Evolutionary conservation across 2,329 filamentous ascomycete genomes (phyloP), one percentile per base, ranked within the genome.

Genomic region (Cladosporium sp.): DNA sequence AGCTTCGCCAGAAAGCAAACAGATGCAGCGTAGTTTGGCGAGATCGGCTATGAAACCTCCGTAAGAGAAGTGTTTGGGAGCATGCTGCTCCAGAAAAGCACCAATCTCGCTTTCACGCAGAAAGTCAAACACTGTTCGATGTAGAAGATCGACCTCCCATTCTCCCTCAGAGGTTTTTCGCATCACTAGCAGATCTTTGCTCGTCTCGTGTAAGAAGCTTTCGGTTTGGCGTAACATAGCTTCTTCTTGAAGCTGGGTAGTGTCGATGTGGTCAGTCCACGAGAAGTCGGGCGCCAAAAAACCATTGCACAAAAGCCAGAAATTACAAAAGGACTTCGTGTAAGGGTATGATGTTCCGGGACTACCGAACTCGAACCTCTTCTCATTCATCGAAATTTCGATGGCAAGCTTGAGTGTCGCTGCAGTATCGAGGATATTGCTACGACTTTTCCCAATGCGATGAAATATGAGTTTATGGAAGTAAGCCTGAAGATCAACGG

Each of bases 41-140:
- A 43, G 30, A 13, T 36, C 18, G 18, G 18, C 7, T 1, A 35
- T 3, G 7, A 43, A 43, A 11, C 35, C 19, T 13, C 3, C 19
- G 4, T 18, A 3, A 3, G 18, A n/a, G n/a, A 43, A 43, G n/a
- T 43, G 41, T 11, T 8, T 7, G 2, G 41, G 41, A 6, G 19
- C 12, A 3, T 25, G 8, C 9, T 36, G 12, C 11, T 35, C 30
- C 30, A 43, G 12, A 2, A 2, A 1, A 25, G 4, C 27, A 4
- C 4, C 5, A 7, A 20, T 8, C 9, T 29, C 13, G 2, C 5
- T 9, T 9, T 27, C 22, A 27, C 22, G 9, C 2, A 43, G 18
- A 11, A 22, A 43, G 13, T 43, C 41, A 7, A 35, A 43, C 4
- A 43, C 41, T 2, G 41, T 43, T 11, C 41, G 41, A 36, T 43